phyloP scores from a whole-genome alignment of 345 rosid genomes.

The Trapa incisa region DNA sequence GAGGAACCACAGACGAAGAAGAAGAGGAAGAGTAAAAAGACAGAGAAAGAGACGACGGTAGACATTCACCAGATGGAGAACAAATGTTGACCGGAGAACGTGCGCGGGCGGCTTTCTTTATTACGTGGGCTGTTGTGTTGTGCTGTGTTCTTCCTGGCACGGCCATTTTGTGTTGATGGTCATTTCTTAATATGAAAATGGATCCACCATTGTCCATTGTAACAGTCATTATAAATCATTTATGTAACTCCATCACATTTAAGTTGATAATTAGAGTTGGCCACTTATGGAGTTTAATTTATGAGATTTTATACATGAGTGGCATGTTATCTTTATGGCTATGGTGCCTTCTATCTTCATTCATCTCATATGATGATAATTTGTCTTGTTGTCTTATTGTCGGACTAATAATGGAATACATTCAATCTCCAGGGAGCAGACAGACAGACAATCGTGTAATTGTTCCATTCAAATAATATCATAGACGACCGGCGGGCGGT shows the following conservation, averaged over 20 bases:
- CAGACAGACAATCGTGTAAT: too few relatives aligned
- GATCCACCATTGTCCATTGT: too few relatives aligned
- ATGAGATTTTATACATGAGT: too few relatives aligned
- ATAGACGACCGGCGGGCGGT: not conserved
- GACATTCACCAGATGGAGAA: constrained; percentile 55
- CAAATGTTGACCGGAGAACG: constrained; percentile 27
- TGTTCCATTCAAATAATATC: too few relatives aligned
- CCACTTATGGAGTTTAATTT: too few relatives aligned
- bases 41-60: not conserved
- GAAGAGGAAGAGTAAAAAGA: constrained; percentile 3
- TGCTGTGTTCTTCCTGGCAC: constrained; percentile 72
- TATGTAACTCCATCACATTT: too few relatives aligned
- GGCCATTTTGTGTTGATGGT: constrained; percentile 14
- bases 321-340: not conserved
- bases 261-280: too few relatives aligned
- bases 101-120: constrained; percentile 11
- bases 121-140: constrained; percentile 11
- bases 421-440: not conserved
- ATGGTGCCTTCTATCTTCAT: not conserved
- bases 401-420: not conserved
- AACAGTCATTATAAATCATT: too few relatives aligned
- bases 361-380: too few relatives aligned
- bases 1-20: not conserved
- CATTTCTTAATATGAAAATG: too few relatives aligned
- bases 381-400: not conserved